Evolutionary conservation across 2,329 filamentous ascomycete genomes (phyloP), one percentile per base, ranked within the genome.

Genomic region (Malbranchea cinnamomea): DNA sequence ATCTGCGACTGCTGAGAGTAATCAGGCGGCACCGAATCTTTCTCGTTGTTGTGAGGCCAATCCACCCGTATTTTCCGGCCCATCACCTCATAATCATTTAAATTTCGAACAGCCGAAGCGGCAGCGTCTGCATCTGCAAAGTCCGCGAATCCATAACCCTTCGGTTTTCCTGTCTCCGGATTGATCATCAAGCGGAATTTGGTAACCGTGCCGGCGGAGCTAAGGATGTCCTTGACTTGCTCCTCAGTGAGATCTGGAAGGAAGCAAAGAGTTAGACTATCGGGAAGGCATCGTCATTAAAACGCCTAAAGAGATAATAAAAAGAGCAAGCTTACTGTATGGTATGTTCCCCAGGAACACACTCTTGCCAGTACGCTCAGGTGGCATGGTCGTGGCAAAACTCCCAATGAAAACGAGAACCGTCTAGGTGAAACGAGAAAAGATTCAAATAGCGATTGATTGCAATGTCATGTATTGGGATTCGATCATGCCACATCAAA

Each of bases 101-200:
- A 63, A 51, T 98, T 95, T 43, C 87, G 78, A 27, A 95, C 87
- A 2, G 89, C 89, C 2, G 84, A 92, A 21, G 87, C 83, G 18
- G 89, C 89, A 15, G 84, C 67, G 70, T 92, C 87, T 36, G 81
- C 75, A 49, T 95, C 89, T 32, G 83, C 79, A 50, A 92, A 98
- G 53, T 95, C 87, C 47, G 85, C 81, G 47, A 95, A 98, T 20
- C 89, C 89, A 52, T 93, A 98, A 11, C 89, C 89, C 56, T 94
- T 95, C 1, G 89, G 85, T 33, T 83, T 75, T 23, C 87, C 85
- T 2, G 85, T 94, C 48, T 95, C 87, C 31, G 84, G 79, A 60
- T 95, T 91, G 57, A 93, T 91, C 40, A 95, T 87, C 28, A 95
- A 68, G 30, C 87, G 74, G 53, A 95, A 95, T 52, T 80, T 87